phyloP scores from a whole-genome alignment of 177 flowering plant genomes.

The Vitis hybrid region DNA sequence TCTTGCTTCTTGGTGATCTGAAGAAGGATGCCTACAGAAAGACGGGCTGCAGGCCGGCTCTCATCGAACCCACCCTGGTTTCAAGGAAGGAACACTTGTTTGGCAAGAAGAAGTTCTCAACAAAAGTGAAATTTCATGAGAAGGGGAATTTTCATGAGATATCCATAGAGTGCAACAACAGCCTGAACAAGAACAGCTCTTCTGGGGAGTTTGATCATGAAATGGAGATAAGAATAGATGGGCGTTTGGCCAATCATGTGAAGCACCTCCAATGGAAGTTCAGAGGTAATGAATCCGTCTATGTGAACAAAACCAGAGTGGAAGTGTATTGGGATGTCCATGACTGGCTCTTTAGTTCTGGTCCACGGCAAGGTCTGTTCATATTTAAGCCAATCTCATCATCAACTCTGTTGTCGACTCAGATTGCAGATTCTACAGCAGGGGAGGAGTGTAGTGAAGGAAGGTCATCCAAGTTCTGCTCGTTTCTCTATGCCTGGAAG shows the following conservation, averaged over 20 bases:
- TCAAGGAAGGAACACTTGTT: constrained; percentile 46
- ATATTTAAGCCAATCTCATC: constrained; percentile 31
- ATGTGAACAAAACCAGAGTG: constrained; percentile 23
- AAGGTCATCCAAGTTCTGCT: constrained; percentile 25
- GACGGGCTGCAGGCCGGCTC: constrained; percentile 42
- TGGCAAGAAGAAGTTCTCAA: constrained; percentile 41
- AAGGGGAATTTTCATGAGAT: constrained; percentile 29
- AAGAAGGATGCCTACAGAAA: constrained; percentile 51
- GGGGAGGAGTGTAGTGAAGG: constrained; percentile 12
- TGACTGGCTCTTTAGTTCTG: constrained; percentile 57
- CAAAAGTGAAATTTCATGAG: constrained; percentile 38
- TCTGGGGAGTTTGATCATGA: constrained; percentile 28
- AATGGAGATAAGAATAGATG: constrained; percentile 44
- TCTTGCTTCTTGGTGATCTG: constrained; percentile 52
- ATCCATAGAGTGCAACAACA: constrained; percentile 29
- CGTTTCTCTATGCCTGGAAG: constrained; percentile 38
- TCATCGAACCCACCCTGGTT: constrained; percentile 38
- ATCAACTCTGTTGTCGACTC: constrained; percentile 6
- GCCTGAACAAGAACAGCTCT: neutral
- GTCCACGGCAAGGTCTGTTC: constrained; percentile 44
- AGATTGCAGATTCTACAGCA: constrained; percentile 4
- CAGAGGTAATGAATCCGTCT: constrained; percentile 41
- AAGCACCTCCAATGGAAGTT: constrained; percentile 59
- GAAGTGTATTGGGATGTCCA: constrained; percentile 57
- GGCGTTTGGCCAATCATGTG: constrained; percentile 29